Base-by-base conservation (phyloP, 768 basidiomycete species). In the Amanita phalloides region DNA sequence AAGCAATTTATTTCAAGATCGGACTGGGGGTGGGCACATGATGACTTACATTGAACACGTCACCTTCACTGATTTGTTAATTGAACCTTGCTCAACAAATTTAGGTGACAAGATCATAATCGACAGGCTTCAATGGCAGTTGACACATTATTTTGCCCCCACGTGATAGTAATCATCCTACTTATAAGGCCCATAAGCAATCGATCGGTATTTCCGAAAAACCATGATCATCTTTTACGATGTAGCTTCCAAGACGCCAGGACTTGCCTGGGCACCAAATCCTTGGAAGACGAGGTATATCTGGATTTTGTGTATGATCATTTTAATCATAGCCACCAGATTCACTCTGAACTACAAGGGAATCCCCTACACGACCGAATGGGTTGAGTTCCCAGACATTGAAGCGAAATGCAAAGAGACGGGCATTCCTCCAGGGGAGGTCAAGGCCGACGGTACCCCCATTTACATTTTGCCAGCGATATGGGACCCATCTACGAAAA, bases 371-470 rank as follows among this genome's bases (percentile, higher is more conserved):
- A 66, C 63, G 54, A 77, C 75, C 1, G 65, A 65, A 48, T 78
- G 76, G 75, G 61, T 77, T 44, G 77, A 78, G 53, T 75, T 65
- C 53, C 73, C 75, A 3, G 75, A 79, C 48, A 72, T 81, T 51
- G 69, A 53, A 42, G 39, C 53, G 0, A 54, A 61, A 37, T 60
- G 58, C 61, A 63, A 60, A 46, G 61, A 63, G 45, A 56, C 69
- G 39, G 67, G 68, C 13, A 66, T 69, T 0, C 45, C 56, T 1
- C 65, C 71, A 9, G 64, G 66, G 6, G 46, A 36, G n/a, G 60
- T 49, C n/a, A 61, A 61, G 10, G 42, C 55, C 1, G 62, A 68
- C 37, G 71, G 71, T 3, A 53, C 26, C 17, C 64, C 61, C 1
- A 53, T 57, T 42, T 72, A 74, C 59, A 74, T 68, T 11, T 58